Evolutionary conservation across 495 filamentous ascomycete species (phyloP).

Genomic region (Talaromyces nanjingensis): DNA sequence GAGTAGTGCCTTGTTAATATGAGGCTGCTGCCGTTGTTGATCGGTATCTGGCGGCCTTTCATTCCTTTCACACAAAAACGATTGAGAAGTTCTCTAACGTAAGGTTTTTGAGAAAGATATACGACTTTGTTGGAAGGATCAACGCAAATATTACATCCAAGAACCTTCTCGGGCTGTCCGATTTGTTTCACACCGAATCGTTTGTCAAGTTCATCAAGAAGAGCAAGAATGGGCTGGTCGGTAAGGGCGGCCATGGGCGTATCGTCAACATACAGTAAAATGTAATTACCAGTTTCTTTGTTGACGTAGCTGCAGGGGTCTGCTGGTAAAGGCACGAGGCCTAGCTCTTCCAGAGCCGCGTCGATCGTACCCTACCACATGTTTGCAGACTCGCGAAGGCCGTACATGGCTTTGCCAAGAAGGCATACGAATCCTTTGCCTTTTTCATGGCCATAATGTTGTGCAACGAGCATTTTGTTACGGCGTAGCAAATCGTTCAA

Average conservation of each 20-base stretch:
- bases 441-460: not conserved
- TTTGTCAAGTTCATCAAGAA: not conserved
- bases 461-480: not conserved
- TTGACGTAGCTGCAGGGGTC: not conserved
- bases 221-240: not conserved
- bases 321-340: not conserved
- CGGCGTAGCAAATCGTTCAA: not conserved
- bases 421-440: not conserved
- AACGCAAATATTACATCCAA: not conserved
- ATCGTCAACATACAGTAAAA: not conserved
- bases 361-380: not conserved
- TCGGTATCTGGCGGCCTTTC: not conserved
- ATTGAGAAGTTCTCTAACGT: not conserved
- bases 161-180: not conserved
- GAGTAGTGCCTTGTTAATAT: not conserved
- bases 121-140: not conserved
- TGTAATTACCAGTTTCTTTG: not conserved
- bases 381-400: not conserved
- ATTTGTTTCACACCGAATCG: not conserved
- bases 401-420: constrained; percentile 4
- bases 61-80: not conserved
- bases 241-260: not conserved
- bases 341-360: not conserved
- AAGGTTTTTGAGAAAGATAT: not conserved
- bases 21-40: not conserved